Evolutionary conservation across 306 rosid species (phyloP).

Genomic region (Sicyos baderoa): DNA sequence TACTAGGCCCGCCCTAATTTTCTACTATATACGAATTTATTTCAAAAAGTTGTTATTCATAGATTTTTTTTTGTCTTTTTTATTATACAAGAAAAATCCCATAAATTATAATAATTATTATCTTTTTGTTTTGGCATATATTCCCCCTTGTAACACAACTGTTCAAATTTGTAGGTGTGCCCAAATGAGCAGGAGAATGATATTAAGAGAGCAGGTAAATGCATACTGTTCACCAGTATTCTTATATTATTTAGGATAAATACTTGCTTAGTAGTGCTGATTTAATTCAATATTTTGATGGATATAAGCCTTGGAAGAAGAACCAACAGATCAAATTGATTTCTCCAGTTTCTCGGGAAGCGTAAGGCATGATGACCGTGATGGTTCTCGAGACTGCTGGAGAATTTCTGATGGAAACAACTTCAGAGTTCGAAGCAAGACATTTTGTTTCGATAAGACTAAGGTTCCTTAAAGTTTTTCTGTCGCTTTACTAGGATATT

Average conservation of each 20-base stretch:
- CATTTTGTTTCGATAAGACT: conserved; percentile 70
- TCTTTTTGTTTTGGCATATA: neutral
- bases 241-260: conserved; percentile 10
- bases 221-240: neutral
- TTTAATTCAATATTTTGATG: conserved; percentile 34
- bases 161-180: conserved; percentile 45
- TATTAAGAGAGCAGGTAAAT: conserved; percentile 53
- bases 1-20: too few relatives aligned
- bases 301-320: conserved; percentile 67
- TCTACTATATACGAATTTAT: too few relatives aligned
- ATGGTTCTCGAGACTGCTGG: conserved; percentile 94
- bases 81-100: too few relatives aligned
- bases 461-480: conserved; percentile 47
- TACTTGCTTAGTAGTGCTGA: neutral
- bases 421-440: conserved; percentile 93
- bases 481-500: neutral
- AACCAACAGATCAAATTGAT: conserved; percentile 63
- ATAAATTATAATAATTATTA: neutral
- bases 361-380: conserved; percentile 63
- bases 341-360: conserved; percentile 83
- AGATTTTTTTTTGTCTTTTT: too few relatives aligned
- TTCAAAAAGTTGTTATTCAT: too few relatives aligned
- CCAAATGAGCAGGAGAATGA: conserved; percentile 49
- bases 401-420: conserved; percentile 82
- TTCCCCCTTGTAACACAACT: neutral